phyloP scores from a whole-genome alignment of 345 rosid genomes.

The Brassica rapa region DNA sequence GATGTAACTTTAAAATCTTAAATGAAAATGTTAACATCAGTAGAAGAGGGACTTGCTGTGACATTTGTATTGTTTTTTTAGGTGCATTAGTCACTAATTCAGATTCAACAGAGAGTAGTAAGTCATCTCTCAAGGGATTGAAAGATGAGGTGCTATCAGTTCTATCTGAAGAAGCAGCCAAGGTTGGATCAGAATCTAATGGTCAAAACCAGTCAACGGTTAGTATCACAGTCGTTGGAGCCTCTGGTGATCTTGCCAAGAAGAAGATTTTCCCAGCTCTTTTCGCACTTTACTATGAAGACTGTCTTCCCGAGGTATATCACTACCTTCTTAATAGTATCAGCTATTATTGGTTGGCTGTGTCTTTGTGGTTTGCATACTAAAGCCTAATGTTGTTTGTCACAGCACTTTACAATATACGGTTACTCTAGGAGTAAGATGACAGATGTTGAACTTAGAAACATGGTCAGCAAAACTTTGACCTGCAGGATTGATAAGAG shows the following conservation, averaged over 20 bases:
- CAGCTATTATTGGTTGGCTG: neutral
- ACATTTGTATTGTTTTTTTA: slow-evolving; percentile 26
- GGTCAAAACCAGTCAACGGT: slow-evolving; percentile 63
- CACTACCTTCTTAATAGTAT: neutral
- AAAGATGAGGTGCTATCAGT: slow-evolving; percentile 51
- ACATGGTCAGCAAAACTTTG: slow-evolving; percentile 93
- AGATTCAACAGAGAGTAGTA: slow-evolving; percentile 44
- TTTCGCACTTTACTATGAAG: slow-evolving; percentile 96
- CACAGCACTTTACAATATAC: slow-evolving; percentile 82
- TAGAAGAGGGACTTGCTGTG: neutral
- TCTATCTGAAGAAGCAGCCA: slow-evolving; percentile 46
- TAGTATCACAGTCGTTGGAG: slow-evolving; percentile 93
- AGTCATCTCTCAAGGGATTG: slow-evolving; percentile 48
- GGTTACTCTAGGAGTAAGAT: slow-evolving; percentile 99
- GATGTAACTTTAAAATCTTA: neutral
- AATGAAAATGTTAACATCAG: neutral
- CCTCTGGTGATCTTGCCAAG: slow-evolving; percentile 99
- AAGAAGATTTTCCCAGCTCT: slow-evolving; percentile 99
- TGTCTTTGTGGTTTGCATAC: neutral
- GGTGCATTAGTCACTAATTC: slow-evolving; percentile 62
- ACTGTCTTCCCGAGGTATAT: slow-evolving; percentile 87
- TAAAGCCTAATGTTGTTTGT: slow-evolving; percentile 18
- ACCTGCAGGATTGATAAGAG: slow-evolving; percentile 98
- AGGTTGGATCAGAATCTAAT: slow-evolving; percentile 48
- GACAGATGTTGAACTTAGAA: slow-evolving; percentile 89